A percentile compares a stretch with the other conserved stretches of the same genome.
Conservation (phyloP, 176 grass and related monocot genomes). For the Thalia dealbata region DNA sequence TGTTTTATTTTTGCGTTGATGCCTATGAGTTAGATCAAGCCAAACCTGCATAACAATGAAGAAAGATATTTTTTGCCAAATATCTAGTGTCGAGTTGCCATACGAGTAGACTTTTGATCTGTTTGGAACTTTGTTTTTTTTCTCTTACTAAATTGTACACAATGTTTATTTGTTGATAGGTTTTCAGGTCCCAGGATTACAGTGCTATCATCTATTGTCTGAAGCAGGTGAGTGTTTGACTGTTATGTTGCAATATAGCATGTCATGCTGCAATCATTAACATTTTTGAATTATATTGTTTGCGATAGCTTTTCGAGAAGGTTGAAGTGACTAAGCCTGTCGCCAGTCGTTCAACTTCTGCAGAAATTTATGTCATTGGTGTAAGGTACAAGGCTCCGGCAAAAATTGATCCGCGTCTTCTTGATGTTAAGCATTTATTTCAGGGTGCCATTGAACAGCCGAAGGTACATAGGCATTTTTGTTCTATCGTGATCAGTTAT, state of each 20-base stretch:
- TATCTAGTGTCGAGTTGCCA: too few species aligned
- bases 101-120: not conserved
- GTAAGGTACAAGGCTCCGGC: conserved; percentile 76
- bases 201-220: conserved; percentile 81
- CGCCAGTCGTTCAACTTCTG: conserved; percentile 79
- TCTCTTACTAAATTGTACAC: not conserved
- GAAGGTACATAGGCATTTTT: conserved; percentile 35
- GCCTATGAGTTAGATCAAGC: too few species aligned
- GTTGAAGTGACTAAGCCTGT: conserved; percentile 84
- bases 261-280: conserved; percentile 15
- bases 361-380: conserved; percentile 90
- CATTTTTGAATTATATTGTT: conserved; percentile 3
- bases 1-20: too few species aligned
- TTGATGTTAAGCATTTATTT: conserved; percentile 87
- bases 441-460: conserved; percentile 46
- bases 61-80: not conserved
- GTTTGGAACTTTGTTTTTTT: not conserved
- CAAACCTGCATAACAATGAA: too few species aligned
- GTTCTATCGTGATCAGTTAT: not conserved
- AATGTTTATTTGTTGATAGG: conserved; percentile 36
- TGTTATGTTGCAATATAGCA: not conserved
- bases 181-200: conserved; percentile 97
- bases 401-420: conserved; percentile 86
- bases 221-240: conserved; percentile 48
- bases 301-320: conserved; percentile 71